Conservation (phyloP, 2,329 filamentous ascomycete species). For the Phyllosticta capitalensis region DNA sequence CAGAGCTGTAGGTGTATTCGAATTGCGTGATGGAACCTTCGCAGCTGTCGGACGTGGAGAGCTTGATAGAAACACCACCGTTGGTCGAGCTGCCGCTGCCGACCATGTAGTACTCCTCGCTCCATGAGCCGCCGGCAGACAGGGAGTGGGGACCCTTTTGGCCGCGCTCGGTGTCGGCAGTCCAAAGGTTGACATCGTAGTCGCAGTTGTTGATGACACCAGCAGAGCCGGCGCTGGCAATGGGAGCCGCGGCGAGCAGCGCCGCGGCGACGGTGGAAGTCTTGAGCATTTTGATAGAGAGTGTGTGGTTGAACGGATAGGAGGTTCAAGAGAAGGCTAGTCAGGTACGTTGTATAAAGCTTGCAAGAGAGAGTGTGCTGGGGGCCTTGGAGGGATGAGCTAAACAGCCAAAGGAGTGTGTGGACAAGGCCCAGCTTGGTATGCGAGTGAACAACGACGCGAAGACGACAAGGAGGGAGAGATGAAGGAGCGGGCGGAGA, state of each 20-base stretch:
- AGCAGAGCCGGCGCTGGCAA: conserved; percentile 16
- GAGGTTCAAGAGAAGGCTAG: neutral
- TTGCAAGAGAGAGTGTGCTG: conserved; percentile 26
- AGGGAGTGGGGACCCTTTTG: conserved; percentile 20
- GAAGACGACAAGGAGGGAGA: conserved; percentile 14
- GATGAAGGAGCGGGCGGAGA: conserved; percentile 22
- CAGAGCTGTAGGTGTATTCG: conserved; percentile 26
- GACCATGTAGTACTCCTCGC: conserved; percentile 21
- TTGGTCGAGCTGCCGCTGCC: conserved; percentile 18
- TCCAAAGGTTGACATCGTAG: conserved; percentile 30
- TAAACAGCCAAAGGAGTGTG: conserved; percentile 29
- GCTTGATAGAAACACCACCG: conserved; percentile 30
- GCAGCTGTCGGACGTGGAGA: conserved; percentile 25
- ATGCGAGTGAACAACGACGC: conserved; percentile 14
- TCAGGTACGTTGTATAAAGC: neutral
- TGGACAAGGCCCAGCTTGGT: conserved; percentile 29
- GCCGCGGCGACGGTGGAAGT: conserved; percentile 23
- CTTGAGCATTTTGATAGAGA: conserved; percentile 15
- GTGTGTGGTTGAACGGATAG: neutral
- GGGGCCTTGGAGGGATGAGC: conserved; percentile 32
- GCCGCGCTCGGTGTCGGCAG: conserved; percentile 21
- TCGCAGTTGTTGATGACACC: conserved; percentile 30
- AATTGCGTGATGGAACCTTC: conserved; percentile 25
- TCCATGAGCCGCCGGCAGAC: conserved; percentile 19
- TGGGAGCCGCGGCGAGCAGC: conserved; percentile 22